Percentiles rank a stretch among this genome's conserved stretches.
Conservation (phyloP, 768 basidiomycete genomes). For the Mycena polygramma region DNA sequence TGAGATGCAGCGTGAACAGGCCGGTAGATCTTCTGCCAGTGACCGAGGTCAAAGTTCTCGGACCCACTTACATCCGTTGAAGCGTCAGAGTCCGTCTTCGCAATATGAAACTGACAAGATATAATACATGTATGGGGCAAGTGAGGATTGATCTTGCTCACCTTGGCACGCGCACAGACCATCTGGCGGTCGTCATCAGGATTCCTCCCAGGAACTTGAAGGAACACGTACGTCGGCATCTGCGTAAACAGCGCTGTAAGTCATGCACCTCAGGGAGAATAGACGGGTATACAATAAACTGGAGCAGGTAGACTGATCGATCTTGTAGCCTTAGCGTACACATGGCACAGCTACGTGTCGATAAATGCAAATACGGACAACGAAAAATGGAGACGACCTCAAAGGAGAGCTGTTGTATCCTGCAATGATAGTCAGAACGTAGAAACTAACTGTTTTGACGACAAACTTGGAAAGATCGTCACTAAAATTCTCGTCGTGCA, state of each 20-base stretch:
- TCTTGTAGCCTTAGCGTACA: slow-evolving; percentile 66
- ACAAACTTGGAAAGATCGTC: slow-evolving; percentile 13
- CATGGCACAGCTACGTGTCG: slow-evolving; percentile 59
- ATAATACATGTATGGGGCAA: neutral
- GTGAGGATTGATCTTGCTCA: neutral
- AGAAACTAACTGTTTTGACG: neutral
- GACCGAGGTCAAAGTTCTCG: slow-evolving; percentile 13
- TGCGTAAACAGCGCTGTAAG: slow-evolving; percentile 4
- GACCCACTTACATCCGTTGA: slow-evolving; percentile 18
- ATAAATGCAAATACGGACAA: neutral
- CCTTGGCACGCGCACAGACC: slow-evolving; percentile 35
- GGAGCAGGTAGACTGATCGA: slow-evolving; percentile 73
- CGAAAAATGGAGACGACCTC: neutral
- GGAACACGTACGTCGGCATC: slow-evolving; percentile 27
- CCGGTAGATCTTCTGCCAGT: slow-evolving; percentile 17
- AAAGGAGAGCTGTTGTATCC: slow-evolving; percentile 60
- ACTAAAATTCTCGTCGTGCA: slow-evolving; percentile 55
- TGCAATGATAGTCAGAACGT: neutral
- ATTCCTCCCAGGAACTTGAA: neutral
- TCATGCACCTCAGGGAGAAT: neutral
- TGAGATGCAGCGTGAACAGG: neutral
- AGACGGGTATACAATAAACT: slow-evolving; percentile 65
- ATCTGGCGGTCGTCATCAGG: slow-evolving; percentile 26
- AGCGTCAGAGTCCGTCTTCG: slow-evolving; percentile 16
- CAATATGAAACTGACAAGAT: slow-evolving; percentile 25